A percentile compares a stretch with the other conserved stretches of the same genome.
Conservation (phyloP, 257 asterid species). For the Vinca minor region DNA sequence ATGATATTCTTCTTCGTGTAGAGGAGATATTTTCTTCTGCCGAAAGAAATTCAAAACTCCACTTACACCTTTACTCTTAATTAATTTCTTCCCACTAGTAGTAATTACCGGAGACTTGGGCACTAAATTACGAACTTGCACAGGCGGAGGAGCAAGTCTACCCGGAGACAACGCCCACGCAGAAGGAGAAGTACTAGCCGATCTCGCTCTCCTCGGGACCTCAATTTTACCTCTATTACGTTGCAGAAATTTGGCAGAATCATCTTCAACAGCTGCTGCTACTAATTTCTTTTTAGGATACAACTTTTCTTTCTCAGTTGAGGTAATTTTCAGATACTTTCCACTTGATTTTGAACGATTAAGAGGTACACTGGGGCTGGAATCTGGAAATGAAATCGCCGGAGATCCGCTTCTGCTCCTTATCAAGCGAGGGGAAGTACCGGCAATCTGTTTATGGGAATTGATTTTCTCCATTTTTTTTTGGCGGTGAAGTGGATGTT, state of each 20-base stretch:
- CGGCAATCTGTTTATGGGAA: not conserved
- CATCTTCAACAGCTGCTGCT: no score
- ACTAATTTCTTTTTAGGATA: not conserved
- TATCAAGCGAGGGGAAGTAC: slow-evolving; percentile 15
- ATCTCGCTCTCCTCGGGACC: slow-evolving; percentile 36
- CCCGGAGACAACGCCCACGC: slow-evolving; percentile 88
- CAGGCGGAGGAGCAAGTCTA: slow-evolving; percentile 22
- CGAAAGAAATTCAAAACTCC: slow-evolving; percentile 48
- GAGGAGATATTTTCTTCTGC: slow-evolving; percentile 43
- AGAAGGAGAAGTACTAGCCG: slow-evolving; percentile 55
- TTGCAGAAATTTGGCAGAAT: slow-evolving; percentile 25
- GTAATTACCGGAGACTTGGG: slow-evolving; percentile 28
- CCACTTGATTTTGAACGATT: slow-evolving; percentile 6
- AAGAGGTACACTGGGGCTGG: not conserved
- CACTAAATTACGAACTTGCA: slow-evolving; percentile 15
- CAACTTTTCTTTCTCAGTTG: not conserved
- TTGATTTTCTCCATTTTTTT: slow-evolving; percentile 15
- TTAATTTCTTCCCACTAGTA: slow-evolving; percentile 20
- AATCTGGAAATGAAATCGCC: not conserved
- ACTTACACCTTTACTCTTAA: slow-evolving; percentile 23
- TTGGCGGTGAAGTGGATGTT: no score
- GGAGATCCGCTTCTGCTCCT: slow-evolving; percentile 19
- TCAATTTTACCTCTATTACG: slow-evolving; percentile 28
- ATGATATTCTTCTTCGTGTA: slow-evolving; percentile 52
- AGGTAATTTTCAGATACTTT: not conserved